Base-by-base conservation (phyloP, 2,329 filamentous ascomycete genomes). In the Escovopsis sp. region DNA sequence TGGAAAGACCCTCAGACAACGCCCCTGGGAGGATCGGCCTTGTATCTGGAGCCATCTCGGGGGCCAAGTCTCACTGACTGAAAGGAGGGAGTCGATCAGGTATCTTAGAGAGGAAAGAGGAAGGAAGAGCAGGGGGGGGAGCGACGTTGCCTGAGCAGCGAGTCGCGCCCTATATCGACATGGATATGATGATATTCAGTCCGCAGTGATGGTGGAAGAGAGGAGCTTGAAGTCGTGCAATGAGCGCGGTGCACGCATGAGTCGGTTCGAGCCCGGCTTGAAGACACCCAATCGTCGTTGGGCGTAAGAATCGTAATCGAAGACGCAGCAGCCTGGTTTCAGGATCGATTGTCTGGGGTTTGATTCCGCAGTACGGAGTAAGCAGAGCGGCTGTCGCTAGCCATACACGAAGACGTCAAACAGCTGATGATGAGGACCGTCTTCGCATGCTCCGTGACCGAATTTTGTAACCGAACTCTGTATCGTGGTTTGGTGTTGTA, bases 31-130 rank as follows among this genome's bases (percentile, higher is more conserved):
- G 42, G 35, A 47, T 44, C 29, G 52, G 43, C 41, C 51, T 45
- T 33, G 50, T 38, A 33, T 51, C 50, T 39, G 56, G 51, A 47
- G 58, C 56, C 66, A 70, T 70, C 41, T 51, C 47, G n/a, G n/a
- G n/a, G n/a, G n/a, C n/a, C n/a, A n/a, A n/a, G n/a, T n/a, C n/a
- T n/a, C n/a, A n/a, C n/a, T n/a, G 52, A 47, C 45, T 34, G 6
- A 9, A 8, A 23, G 21, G 40, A 37, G 40, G 25, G 21, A 15
- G n/a, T 35, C 35, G 50, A 41, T 52, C 39, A 30, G 39, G 42
- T 35, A 36, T 23, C 17, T 33, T 28, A n/a, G n/a, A n/a, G n/a
- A n/a, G n/a, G 34, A 30, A n/a, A 33, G 35, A 32, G 31, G 38
- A 39, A 23, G 21, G 21, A 23, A 18, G 21, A 35, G 49, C 49